These are phyloP conservation scores for Taiwanofungus camphoratus DNA, from an alignment of 1,284 basidiomycete genomes.

Conservation along the genomic window DNA sequence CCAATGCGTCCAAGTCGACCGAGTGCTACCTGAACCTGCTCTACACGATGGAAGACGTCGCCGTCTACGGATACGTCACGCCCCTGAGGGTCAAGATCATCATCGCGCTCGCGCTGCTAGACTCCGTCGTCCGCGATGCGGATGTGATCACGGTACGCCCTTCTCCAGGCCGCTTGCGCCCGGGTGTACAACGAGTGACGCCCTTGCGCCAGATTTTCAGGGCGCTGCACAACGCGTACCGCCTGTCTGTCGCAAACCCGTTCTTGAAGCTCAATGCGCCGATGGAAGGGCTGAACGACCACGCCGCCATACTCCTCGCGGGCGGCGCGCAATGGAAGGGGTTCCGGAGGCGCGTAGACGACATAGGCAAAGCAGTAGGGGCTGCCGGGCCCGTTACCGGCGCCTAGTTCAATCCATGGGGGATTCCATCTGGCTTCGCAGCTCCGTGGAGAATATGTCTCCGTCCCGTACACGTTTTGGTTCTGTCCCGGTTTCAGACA, in stretches of 20 bases:
- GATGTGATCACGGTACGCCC: constrained; percentile 60
- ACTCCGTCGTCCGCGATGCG: constrained; percentile 68
- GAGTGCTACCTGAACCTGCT: constrained; percentile 76
- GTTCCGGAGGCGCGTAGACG: constrained; percentile 65
- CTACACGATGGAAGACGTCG: constrained; percentile 77
- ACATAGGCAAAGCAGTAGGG: constrained; percentile 53
- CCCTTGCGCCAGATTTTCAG: constrained; percentile 57
- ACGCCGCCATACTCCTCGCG: constrained; percentile 47
- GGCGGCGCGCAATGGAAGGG: constrained; percentile 64
- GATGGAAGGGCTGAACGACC: constrained; percentile 44
- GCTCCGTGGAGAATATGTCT: background rate
- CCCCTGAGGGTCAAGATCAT: constrained; percentile 79
- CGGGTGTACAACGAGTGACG: background rate
- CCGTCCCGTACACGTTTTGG: constrained; percentile 9
- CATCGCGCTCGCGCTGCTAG: constrained; percentile 67
- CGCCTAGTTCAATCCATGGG: constrained; percentile 1
- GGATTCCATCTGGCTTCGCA: too few species aligned
- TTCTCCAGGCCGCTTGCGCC: constrained; percentile 3
- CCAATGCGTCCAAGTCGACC: constrained; percentile 46
- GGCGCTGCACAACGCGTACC: constrained; percentile 77
- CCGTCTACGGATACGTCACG: constrained; percentile 80
- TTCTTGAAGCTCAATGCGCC: constrained; percentile 59
- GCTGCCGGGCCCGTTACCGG: constrained; percentile 22
- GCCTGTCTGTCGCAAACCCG: constrained; percentile 70
- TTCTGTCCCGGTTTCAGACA: constrained; percentile 23